Evolutionary conservation across 495 filamentous ascomycete species (phyloP), one percentile per base, ranked within the genome.

Genomic region (Neurospora sp.): DNA sequence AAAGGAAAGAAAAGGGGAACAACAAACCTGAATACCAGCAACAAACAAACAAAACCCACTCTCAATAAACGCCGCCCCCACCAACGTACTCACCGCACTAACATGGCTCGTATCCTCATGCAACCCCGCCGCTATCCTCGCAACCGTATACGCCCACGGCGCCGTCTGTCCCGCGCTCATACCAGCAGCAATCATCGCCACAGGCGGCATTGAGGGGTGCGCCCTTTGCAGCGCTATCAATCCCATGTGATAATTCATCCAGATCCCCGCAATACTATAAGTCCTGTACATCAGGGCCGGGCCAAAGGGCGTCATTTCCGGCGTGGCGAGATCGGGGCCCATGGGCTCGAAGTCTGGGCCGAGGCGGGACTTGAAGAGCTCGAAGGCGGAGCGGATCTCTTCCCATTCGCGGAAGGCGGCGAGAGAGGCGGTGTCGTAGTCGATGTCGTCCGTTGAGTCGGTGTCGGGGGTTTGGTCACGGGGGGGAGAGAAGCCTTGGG

Each of bases 131-230:
- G 89, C 87, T 69, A 98, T 94, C 8, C 91, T 88, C 42, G 94
- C 95, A 40, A 98, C 90, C 72, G 89, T 88, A 75, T 90, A 89
- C 4, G 94, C 92, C 79, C 88, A 91, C 1, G 78, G 79, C 10
- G 86, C 88, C 4, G 96, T 97, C 70, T 90, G 86, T 4, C 82
- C 81, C 0, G 93, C 92, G 9, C 90, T 88, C 42, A 96, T 86
- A 12, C 89, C 90, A 1, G 92, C 92, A 7, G 94, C 93, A 48
- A 92, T 85, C 90, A 97, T 95, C 72, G 94, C 90, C n/a, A 93
- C 88, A 0, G 95, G 93, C 6, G 94, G 96, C 94, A 98, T 97
- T 3, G 86, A 88, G 0, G 96, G 96, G 75, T 97, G 94, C 1
- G 91, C 83, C 42, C 96, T 87, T 70, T 93, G 83, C 27, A 93